Conservation (phyloP, 768 basidiomycete genomes). For the Rhizopogon vinicolor region DNA sequence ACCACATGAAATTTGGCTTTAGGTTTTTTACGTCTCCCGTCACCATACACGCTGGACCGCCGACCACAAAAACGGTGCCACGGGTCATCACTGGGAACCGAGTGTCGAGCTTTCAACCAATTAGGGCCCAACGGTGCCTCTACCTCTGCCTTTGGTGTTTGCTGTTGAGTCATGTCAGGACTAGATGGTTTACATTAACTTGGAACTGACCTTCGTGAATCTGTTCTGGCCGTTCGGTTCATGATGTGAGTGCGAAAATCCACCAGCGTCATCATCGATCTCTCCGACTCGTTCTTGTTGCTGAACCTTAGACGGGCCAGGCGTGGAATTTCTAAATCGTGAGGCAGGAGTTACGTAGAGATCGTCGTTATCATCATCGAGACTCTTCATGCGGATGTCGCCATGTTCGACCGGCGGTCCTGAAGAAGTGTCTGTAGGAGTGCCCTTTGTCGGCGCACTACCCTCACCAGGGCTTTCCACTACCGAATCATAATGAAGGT, state of each 20-base stretch:
- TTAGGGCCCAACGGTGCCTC: background rate
- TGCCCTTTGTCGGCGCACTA: background rate
- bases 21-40: background rate
- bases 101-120: constrained; percentile 1
- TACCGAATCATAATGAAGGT: background rate
- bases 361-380: background rate
- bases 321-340: no score
- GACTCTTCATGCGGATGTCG: background rate
- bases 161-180: background rate
- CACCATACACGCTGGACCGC: background rate
- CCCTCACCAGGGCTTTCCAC: background rate
- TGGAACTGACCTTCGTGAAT: background rate
- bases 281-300: constrained; percentile 3
- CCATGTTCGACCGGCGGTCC: background rate
- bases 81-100: background rate
- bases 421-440: background rate
- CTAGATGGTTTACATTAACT: background rate
- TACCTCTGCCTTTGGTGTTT: background rate
- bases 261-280: constrained; percentile 12
- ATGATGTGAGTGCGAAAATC: constrained; percentile 17
- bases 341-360: background rate
- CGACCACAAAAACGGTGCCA: background rate
- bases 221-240: background rate
- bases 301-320: background rate
- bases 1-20: background rate